Evolutionary conservation across 768 basidiomycete genomes (phyloP).

Genomic region (Amyloporia xantha): DNA sequence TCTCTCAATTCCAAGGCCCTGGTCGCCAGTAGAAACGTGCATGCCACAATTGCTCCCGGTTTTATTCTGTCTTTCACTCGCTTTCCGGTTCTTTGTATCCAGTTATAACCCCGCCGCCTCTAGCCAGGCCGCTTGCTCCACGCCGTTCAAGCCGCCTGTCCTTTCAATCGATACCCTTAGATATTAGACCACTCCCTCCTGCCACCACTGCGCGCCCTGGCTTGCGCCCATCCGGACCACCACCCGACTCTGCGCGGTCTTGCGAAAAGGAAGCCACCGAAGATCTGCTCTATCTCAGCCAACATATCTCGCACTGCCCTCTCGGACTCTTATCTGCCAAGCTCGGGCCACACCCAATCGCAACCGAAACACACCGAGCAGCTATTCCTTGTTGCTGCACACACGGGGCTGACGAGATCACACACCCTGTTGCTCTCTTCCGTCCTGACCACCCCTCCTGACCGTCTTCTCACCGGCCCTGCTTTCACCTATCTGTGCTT

Average conservation of each 20-base stretch:
- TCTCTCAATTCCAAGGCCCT: too few species aligned
- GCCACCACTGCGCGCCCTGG: not conserved
- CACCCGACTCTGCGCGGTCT: not conserved
- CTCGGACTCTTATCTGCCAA: not conserved
- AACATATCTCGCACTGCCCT: not conserved
- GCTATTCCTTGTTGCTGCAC: not conserved
- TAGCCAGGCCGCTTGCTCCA: not conserved
- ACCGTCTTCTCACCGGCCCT: not conserved
- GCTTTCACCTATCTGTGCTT: not conserved
- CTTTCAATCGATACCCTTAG: not conserved
- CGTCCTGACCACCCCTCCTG: not conserved
- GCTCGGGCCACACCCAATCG: not conserved
- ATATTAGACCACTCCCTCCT: not conserved
- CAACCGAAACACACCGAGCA: not conserved
- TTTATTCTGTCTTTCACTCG: too few species aligned
- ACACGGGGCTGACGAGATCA: conserved; percentile 5
- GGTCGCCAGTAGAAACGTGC: too few species aligned
- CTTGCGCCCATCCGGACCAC: not conserved
- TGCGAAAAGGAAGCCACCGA: not conserved
- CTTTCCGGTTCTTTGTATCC: not conserved
- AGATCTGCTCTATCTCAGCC: not conserved
- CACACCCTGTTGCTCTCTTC: not conserved
- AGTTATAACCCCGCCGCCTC: too few species aligned
- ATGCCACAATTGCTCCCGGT: too few species aligned
- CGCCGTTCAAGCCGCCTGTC: not conserved